Conservation (phyloP, 75 land plant genomes). For the Picea glauca region DNA sequence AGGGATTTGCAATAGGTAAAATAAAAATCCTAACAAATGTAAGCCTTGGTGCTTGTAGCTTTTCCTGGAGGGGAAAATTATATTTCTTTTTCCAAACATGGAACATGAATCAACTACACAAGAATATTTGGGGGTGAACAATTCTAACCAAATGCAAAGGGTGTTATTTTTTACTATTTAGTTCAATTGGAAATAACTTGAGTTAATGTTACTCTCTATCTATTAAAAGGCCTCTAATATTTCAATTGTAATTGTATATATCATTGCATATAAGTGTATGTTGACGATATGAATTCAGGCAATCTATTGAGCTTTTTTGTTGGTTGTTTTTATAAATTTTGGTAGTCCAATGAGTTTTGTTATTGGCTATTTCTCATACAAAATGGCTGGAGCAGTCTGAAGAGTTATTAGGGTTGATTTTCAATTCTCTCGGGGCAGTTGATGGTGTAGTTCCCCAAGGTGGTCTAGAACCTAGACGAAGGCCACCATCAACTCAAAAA, state of each 20-base stretch:
- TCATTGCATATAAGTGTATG: background rate
- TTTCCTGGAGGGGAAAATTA: no score
- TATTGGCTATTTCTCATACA: slow-evolving; percentile 32
- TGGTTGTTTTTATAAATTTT: no score
- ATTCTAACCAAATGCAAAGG: no score
- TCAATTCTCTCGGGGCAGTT: slow-evolving; percentile 81
- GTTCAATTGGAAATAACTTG: background rate
- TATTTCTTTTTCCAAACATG: no score
- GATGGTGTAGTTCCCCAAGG: slow-evolving; percentile 97
- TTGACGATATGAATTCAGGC: background rate
- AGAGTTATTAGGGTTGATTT: slow-evolving; percentile 88
- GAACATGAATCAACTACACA: no score
- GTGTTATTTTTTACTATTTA: background rate
- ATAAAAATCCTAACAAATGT: no score
- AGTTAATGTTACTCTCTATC: background rate
- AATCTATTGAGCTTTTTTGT: no score
- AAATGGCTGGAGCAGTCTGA: slow-evolving; percentile 98
- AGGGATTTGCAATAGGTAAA: background rate
- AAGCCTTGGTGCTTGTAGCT: no score
- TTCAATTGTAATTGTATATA: background rate
- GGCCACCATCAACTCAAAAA: slow-evolving; percentile 85
- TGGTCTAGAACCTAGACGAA: slow-evolving; percentile 75
- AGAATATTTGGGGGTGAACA: no score
- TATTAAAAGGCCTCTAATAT: background rate
- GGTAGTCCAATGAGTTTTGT: background rate